phyloP scores from a whole-genome alignment of 2,329 filamentous ascomycete genomes.

The Colletotrichum sp. region DNA sequence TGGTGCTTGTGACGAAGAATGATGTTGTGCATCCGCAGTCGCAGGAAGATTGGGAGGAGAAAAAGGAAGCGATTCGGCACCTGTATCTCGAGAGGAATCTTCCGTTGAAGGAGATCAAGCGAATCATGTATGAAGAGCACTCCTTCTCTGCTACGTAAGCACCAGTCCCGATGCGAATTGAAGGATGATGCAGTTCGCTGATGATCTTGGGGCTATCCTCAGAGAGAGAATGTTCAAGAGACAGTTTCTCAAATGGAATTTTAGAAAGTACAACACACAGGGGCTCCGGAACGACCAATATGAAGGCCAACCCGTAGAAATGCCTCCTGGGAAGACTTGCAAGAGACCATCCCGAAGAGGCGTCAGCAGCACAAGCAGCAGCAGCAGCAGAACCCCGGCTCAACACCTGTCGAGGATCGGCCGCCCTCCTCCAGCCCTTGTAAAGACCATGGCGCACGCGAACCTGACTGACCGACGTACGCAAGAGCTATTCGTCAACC shows the following conservation, averaged over 20 bases:
- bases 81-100: not conserved
- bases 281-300: not conserved
- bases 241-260: not conserved
- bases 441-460: not conserved
- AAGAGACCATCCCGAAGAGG: not conserved
- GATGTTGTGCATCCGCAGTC: not conserved
- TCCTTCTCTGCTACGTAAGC: not conserved
- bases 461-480: not conserved
- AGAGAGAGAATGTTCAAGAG: not conserved
- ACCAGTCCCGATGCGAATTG: not conserved
- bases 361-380: not conserved
- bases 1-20: not conserved
- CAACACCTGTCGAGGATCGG: not conserved
- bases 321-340: not conserved
- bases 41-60: not conserved
- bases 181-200: not conserved
- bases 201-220: not conserved
- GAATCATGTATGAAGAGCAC: not conserved
- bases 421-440: not conserved
- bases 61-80: not conserved
- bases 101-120: not conserved
- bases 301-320: not conserved
- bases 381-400: not conserved
- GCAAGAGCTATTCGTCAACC: not conserved
- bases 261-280: not conserved